Conservation (phyloP, 129 eudicot genomes). For the Mikania micrantha region DNA sequence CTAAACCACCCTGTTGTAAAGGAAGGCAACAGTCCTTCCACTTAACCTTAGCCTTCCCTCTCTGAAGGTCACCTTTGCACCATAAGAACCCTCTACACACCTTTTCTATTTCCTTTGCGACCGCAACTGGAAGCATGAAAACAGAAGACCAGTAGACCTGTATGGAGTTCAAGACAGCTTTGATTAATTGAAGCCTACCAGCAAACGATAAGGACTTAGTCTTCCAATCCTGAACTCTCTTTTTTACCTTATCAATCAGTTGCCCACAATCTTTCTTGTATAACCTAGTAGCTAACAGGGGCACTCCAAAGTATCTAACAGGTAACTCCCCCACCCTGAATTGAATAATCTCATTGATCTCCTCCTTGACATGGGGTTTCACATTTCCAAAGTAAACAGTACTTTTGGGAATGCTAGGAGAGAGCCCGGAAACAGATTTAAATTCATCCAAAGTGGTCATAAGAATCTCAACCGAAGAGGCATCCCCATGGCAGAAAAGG, state of each 20-base stretch:
- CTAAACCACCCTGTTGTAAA: too few species aligned
- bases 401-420: background rate
- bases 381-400: background rate
- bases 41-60: too few species aligned
- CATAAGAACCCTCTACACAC: too few species aligned
- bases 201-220: background rate
- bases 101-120: too few species aligned
- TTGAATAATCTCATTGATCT: background rate
- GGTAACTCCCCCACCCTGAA: background rate
- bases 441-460: background rate
- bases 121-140: too few species aligned
- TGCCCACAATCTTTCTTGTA: background rate
- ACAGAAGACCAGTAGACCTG: too few species aligned
- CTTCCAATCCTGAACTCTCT: background rate
- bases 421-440: background rate
- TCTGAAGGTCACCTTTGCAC: too few species aligned
- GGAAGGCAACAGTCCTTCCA: too few species aligned
- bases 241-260: background rate
- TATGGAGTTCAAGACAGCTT: too few species aligned
- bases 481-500: background rate
- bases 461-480: accelerated
- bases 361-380: background rate
- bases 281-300: background rate
- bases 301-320: background rate
- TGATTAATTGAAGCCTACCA: too few species aligned